These are phyloP conservation scores for Aspergillus viridinutans DNA, from an alignment of 2,329 filamentous ascomycete genomes.

Conservation along the genomic window DNA sequence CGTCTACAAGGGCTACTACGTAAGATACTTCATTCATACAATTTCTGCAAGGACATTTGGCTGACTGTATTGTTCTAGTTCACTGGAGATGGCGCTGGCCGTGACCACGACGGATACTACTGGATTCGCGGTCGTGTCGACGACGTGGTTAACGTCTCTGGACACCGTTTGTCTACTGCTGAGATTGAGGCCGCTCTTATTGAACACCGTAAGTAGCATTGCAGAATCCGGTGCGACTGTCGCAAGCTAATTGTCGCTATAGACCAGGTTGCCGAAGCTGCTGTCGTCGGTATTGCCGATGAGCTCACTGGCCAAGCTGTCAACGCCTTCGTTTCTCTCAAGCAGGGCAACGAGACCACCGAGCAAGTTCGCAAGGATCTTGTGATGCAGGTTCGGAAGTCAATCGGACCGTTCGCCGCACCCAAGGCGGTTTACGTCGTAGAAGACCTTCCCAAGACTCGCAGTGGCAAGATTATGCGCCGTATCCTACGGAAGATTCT, in stretches of 20 bases:
- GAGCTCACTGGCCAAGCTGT: conserved; percentile 96
- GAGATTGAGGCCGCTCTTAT: conserved; percentile 97
- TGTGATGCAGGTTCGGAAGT: conserved; percentile 90
- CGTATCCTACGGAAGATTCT: conserved; percentile 96
- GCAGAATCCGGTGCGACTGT: neutral
- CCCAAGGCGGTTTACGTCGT: conserved; percentile 91
- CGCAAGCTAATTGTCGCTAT: conserved; percentile 14
- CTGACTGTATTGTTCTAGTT: conserved; percentile 33
- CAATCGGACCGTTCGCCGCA: conserved; percentile 93
- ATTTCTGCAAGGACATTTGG: too few relatives aligned
- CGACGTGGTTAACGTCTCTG: conserved; percentile 96
- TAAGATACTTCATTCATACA: conserved; percentile 48
- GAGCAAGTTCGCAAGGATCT: conserved; percentile 90
- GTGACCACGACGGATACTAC: conserved; percentile 98
- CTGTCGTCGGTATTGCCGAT: conserved; percentile 87
- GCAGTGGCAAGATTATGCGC: conserved; percentile 98
- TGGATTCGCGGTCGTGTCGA: conserved; percentile 99
- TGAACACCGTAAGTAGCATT: conserved; percentile 63
- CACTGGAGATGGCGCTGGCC: conserved; percentile 76
- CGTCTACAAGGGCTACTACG: conserved; percentile 97
- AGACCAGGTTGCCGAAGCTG: conserved; percentile 74
- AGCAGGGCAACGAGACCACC: conserved; percentile 70
- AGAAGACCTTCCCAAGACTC: conserved; percentile 91
- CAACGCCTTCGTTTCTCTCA: conserved; percentile 92
- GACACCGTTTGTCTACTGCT: conserved; percentile 91